Evolutionary conservation across 306 rosid genomes (phyloP).

Genomic region (cucumber (Cucumis sativus)): DNA sequence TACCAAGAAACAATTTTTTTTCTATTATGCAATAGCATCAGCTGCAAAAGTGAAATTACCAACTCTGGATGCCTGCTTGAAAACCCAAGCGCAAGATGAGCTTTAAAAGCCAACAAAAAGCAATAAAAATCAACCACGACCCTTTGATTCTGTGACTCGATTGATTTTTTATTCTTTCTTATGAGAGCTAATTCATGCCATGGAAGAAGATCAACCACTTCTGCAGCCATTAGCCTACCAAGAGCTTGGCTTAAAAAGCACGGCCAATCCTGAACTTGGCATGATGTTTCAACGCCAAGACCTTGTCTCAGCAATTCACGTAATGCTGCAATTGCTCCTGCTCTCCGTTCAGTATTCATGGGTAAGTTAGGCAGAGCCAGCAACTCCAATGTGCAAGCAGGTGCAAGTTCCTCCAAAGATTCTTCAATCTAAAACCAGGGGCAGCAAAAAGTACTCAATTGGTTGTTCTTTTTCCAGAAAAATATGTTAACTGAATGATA

Average conservation of each 20-base stretch:
- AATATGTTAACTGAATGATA: background rate
- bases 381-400: slow-evolving; percentile 89
- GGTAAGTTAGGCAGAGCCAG: slow-evolving; percentile 57
- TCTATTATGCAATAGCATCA: slow-evolving; percentile 5
- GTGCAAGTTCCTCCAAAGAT: slow-evolving; percentile 98
- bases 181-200: slow-evolving; percentile 68
- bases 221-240: slow-evolving; percentile 56
- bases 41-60: slow-evolving; percentile 42
- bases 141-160: slow-evolving; percentile 88
- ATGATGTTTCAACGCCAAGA: slow-evolving; percentile 70
- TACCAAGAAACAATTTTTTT: background rate
- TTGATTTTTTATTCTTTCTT: slow-evolving; percentile 85
- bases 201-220: slow-evolving; percentile 85
- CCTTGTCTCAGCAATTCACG: slow-evolving; percentile 93
- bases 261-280: slow-evolving; percentile 93
- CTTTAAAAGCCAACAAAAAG: slow-evolving; percentile 58
- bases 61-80: slow-evolving; percentile 66
- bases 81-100: slow-evolving; percentile 86
- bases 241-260: slow-evolving; percentile 79
- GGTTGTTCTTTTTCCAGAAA: background rate
- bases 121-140: slow-evolving; percentile 69
- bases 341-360: slow-evolving; percentile 68
- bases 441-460: background rate
- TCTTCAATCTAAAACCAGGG: slow-evolving; percentile 63
- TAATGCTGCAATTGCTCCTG: slow-evolving; percentile 85